Percentiles rank a stretch among this genome's conserved stretches.
These are phyloP conservation scores for Coprinopsis marcescibilis DNA, from an alignment of 768 basidiomycete species.

Conservation along the genomic window DNA sequence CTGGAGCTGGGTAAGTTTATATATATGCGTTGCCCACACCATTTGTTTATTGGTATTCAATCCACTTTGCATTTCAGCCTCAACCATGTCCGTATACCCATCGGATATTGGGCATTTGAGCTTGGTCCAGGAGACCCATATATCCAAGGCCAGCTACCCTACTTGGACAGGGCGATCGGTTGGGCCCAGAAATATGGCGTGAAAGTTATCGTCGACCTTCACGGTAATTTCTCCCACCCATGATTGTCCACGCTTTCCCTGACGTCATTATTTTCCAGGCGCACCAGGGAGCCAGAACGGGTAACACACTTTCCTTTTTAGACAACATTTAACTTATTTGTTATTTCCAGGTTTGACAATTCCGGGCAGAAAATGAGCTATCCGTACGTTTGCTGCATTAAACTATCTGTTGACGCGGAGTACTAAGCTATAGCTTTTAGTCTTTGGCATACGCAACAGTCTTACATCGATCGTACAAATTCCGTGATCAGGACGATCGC, in stretches of 20 bases:
- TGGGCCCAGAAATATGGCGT: conserved; percentile 71
- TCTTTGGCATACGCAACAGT: conserved; percentile 61
- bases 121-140: conserved; percentile 73
- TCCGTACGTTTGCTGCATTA: conserved; percentile 37
- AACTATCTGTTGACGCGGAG: not conserved
- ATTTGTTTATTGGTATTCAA: conserved; percentile 6
- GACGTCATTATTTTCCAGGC: conserved; percentile 24
- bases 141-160: conserved; percentile 70
- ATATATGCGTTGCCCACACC: conserved; percentile 2
- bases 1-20: conserved; percentile 59
- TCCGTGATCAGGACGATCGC: conserved; percentile 59
- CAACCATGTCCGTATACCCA: conserved; percentile 79
- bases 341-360: conserved; percentile 61
- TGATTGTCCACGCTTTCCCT: conserved; percentile 4
- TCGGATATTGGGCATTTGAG: conserved; percentile 90
- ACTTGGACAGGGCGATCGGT: conserved; percentile 55
- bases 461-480: conserved; percentile 64
- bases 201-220: conserved; percentile 79
- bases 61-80: conserved; percentile 37
- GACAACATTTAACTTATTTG: not conserved
- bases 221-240: conserved; percentile 29
- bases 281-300: conserved; percentile 85
- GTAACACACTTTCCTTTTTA: conserved; percentile 29
- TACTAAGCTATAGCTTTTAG: conserved; percentile 20
- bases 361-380: conserved; percentile 59